Percentiles rank a stretch among this genome's conserved stretches.
These are phyloP conservation scores for Cercophora samala DNA, from an alignment of 495 filamentous ascomycete species.

Conservation along the genomic window DNA sequence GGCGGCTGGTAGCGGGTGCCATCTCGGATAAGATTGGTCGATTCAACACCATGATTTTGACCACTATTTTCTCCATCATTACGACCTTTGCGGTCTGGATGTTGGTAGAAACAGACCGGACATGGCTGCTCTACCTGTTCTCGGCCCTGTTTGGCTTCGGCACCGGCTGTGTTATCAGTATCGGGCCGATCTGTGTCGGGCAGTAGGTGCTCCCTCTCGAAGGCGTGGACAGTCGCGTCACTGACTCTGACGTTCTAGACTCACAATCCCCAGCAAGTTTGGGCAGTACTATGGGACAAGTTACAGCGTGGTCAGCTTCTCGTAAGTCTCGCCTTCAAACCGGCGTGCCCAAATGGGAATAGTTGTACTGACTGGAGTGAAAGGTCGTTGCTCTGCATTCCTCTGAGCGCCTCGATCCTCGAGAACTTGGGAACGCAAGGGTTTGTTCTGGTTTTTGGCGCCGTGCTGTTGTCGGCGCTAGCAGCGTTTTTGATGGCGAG, in stretches of 20 bases:
- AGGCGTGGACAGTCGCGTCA: neutral
- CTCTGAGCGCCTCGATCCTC: constrained; percentile 17
- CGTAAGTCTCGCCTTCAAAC: constrained; percentile 12
- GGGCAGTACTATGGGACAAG: constrained; percentile 22
- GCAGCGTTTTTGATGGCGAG: constrained; percentile 15
- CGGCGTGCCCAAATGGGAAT: neutral
- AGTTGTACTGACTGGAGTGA: neutral
- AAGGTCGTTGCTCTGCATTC: constrained; percentile 14
- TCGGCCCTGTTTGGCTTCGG: constrained; percentile 18
- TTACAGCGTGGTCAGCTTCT: constrained; percentile 19
- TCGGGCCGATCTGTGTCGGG: constrained; percentile 16
- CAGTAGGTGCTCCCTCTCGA: constrained; percentile 10
- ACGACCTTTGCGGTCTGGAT: constrained; percentile 16
- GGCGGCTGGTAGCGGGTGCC: constrained; percentile 11
- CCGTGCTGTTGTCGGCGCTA: constrained; percentile 5
- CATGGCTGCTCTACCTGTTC: constrained; percentile 15
- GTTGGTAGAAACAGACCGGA: constrained; percentile 12
- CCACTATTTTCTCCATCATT: constrained; percentile 14
- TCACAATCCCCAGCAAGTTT: constrained; percentile 15
- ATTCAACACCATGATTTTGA: constrained; percentile 20
- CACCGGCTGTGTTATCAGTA: constrained; percentile 16
- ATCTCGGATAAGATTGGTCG: constrained; percentile 16
- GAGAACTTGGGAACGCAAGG: constrained; percentile 10
- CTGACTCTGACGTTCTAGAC: constrained; percentile 7
- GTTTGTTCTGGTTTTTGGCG: constrained; percentile 17